Evolutionary conservation across 2,329 filamentous ascomycete species (phyloP).

Genomic region (Didymella exigua): DNA sequence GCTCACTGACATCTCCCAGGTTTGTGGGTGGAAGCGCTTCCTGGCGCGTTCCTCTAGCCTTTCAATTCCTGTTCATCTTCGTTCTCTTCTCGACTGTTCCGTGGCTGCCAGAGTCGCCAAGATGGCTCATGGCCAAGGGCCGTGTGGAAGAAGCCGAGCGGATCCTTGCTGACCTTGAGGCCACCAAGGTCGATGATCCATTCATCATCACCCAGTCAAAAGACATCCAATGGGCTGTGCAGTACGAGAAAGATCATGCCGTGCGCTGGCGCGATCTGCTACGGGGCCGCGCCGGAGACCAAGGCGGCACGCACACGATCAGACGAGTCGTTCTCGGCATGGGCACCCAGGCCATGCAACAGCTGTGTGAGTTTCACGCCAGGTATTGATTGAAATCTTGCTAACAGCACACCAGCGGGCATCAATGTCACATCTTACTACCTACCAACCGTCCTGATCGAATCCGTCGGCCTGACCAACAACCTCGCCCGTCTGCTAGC

Average conservation of each 20-base stretch:
- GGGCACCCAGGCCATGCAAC: slow-evolving; percentile 61
- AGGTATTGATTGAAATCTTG: slow-evolving; percentile 25
- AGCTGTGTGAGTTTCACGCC: slow-evolving; percentile 47
- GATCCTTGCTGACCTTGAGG: slow-evolving; percentile 58
- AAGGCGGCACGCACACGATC: slow-evolving; percentile 56
- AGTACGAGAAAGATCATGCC: slow-evolving; percentile 58
- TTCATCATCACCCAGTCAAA: slow-evolving; percentile 50
- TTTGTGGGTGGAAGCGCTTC: slow-evolving; percentile 25
- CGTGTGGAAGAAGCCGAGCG: slow-evolving; percentile 54
- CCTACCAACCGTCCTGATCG: slow-evolving; percentile 64
- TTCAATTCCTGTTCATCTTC: slow-evolving; percentile 58
- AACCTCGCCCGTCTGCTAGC: slow-evolving; percentile 61
- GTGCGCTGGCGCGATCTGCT: slow-evolving; percentile 59
- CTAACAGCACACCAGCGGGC: slow-evolving; percentile 19
- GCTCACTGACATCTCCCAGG: slow-evolving; percentile 8
- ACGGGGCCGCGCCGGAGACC: slow-evolving; percentile 51
- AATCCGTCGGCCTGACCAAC: slow-evolving; percentile 61
- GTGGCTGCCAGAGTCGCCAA: slow-evolving; percentile 55
- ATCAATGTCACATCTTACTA: slow-evolving; percentile 56
- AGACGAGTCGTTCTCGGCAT: slow-evolving; percentile 59
- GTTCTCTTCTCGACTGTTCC: slow-evolving; percentile 54
- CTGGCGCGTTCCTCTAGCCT: slow-evolving; percentile 47
- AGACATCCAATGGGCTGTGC: slow-evolving; percentile 56
- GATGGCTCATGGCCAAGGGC: slow-evolving; percentile 55
- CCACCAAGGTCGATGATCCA: slow-evolving; percentile 52